phyloP scores from a whole-genome alignment of 1,139 yeast genomes.

The Geotrichum cucujoidarum region DNA sequence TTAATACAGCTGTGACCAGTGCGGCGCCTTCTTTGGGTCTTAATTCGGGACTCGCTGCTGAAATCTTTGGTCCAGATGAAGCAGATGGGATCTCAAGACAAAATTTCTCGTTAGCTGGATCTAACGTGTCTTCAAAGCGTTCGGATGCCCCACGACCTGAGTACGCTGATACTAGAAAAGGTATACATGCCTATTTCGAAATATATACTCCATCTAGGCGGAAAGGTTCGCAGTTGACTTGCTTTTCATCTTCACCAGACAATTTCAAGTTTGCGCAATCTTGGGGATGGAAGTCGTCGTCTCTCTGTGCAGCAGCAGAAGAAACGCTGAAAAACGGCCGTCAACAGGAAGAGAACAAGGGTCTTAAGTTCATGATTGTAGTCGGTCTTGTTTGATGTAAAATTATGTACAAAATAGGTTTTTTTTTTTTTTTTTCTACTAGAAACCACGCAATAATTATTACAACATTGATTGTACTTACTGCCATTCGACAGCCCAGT shows the following conservation, averaged over 20 bases:
- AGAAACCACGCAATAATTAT: neutral
- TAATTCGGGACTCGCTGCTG: neutral
- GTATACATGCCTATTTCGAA: constrained; percentile 46
- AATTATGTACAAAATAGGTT: neutral
- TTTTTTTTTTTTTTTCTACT: neutral
- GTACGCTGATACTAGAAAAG: constrained; percentile 41
- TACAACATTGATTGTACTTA: neutral
- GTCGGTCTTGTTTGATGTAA: constrained; percentile 41
- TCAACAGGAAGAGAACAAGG: constrained; percentile 36
- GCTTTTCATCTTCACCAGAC: constrained; percentile 50
- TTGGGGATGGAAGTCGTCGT: constrained; percentile 54
- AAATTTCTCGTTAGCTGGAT: neutral
- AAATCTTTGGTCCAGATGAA: neutral
- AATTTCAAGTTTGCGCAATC: constrained; percentile 48
- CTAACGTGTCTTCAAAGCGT: neutral
- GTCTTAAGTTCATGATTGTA: constrained; percentile 46
- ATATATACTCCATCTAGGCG: constrained; percentile 49
- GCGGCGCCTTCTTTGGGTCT: neutral
- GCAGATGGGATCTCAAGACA: neutral
- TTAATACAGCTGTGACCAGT: constrained; percentile 5
- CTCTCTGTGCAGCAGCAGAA: constrained; percentile 46
- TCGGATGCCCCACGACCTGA: constrained; percentile 20
- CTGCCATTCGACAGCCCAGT: constrained; percentile 75
- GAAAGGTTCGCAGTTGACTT: constrained; percentile 39
- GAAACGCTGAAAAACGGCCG: constrained; percentile 25